Conservation (phyloP, 495 filamentous ascomycete genomes). For the Aspergillus taichungensis region DNA sequence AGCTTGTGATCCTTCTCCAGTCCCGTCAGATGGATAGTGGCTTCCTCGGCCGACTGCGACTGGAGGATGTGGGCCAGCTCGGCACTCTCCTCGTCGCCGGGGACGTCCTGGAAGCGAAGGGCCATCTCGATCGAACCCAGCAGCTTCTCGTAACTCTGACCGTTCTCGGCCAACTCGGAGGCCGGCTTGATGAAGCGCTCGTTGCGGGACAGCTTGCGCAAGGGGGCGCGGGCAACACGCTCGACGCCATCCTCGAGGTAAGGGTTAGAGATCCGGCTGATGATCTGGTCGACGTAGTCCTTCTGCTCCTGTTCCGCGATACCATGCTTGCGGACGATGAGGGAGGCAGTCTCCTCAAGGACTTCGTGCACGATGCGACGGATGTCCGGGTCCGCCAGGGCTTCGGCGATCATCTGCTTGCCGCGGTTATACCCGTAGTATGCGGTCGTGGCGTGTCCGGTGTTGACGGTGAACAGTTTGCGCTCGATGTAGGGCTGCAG, state of each 20-base stretch:
- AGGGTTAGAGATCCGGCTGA: conserved; percentile 89
- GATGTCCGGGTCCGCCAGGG: conserved; percentile 60
- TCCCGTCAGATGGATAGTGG: conserved; percentile 66
- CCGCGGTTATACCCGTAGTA: conserved; percentile 83
- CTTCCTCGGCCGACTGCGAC: conserved; percentile 52
- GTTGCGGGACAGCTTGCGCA: conserved; percentile 84
- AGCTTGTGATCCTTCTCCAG: conserved; percentile 63
- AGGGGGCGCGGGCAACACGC: conserved; percentile 89
- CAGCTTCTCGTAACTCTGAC: conserved; percentile 58
- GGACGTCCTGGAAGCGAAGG: conserved; percentile 85
- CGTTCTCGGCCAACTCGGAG: conserved; percentile 69
- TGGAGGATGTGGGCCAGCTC: conserved; percentile 78
- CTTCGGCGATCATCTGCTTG: conserved; percentile 81
- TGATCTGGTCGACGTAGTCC: conserved; percentile 84
- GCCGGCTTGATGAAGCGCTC: conserved; percentile 95
- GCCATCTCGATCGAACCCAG: conserved; percentile 76
- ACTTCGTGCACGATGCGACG: conserved; percentile 63
- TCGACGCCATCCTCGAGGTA: conserved; percentile 86
- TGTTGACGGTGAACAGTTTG: conserved; percentile 99
- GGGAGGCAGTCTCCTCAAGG: conserved; percentile 69
- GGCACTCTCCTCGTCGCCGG: conserved; percentile 76
- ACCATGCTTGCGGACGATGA: conserved; percentile 80
- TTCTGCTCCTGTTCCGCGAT: conserved; percentile 71
- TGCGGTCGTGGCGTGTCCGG: conserved; percentile 90
- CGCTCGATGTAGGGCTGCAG: conserved; percentile 94